Evolutionary conservation across 176 grass and related monocot species (phyloP).

Genomic region (Eleusine coracana): DNA sequence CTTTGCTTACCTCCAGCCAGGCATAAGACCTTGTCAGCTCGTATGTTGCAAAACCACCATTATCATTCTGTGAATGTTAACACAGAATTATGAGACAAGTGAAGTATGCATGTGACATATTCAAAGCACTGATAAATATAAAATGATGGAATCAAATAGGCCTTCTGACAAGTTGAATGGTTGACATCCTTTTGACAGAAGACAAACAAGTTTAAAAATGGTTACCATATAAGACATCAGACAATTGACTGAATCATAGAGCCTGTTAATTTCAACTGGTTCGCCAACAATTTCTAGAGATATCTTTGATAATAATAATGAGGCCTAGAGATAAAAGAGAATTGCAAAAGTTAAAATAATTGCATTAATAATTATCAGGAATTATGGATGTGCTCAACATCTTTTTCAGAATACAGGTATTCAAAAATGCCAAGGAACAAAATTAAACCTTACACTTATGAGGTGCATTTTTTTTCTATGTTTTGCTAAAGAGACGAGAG

Average conservation of each 20-base stretch:
- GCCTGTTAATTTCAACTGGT: slow-evolving; percentile 54
- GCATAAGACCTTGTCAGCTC: slow-evolving; percentile 90
- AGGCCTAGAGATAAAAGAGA: slow-evolving; percentile 53
- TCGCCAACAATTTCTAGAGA: slow-evolving; percentile 80
- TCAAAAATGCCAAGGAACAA: slow-evolving; percentile 22
- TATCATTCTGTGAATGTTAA: slow-evolving; percentile 62
- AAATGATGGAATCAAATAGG: slow-evolving; percentile 27
- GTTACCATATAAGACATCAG: slow-evolving; percentile 91
- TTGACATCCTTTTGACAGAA: slow-evolving; percentile 12
- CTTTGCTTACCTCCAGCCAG: slow-evolving; percentile 82
- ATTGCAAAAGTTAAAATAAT: background rate
- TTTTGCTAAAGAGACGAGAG: background rate
- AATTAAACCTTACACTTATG: slow-evolving; percentile 1
- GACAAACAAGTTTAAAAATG: background rate
- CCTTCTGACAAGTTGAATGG: slow-evolving; percentile 3
- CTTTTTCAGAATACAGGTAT: background rate
- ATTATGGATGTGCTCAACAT: background rate
- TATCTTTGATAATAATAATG: slow-evolving; percentile 81
- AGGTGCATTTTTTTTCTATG: background rate
- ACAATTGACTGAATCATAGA: slow-evolving; percentile 94
- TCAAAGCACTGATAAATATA: slow-evolving; percentile 5
- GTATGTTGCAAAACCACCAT: slow-evolving; percentile 91
- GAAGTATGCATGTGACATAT: slow-evolving; percentile 6
- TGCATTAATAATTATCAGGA: background rate
- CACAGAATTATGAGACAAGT: slow-evolving; percentile 32